Conservation (phyloP, 1,284 basidiomycete genomes). For the Anthracocystis walkeri region DNA sequence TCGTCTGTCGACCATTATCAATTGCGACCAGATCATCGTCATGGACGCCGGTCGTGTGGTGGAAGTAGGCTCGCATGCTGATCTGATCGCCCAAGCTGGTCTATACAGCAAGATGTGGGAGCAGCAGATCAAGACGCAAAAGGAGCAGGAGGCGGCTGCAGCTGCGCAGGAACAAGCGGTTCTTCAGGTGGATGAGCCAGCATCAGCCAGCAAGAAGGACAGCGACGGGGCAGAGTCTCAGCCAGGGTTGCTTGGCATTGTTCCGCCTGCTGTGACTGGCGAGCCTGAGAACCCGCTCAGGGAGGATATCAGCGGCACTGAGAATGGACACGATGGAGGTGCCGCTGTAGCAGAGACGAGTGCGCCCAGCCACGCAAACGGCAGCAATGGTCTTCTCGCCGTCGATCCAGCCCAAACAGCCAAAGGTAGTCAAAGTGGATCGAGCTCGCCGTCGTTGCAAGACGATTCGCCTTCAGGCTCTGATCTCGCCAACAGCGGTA, state of each 20-base stretch:
- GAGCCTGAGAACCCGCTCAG: slow-evolving; percentile 41
- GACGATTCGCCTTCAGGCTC: slow-evolving; percentile 40
- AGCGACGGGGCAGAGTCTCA: slow-evolving; percentile 7
- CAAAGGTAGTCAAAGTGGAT: slow-evolving; percentile 12
- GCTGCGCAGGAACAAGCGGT: slow-evolving; percentile 25
- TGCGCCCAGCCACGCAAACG: background rate
- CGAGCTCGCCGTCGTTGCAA: slow-evolving; percentile 35
- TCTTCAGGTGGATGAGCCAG: slow-evolving; percentile 9
- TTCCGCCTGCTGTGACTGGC: slow-evolving; percentile 43
- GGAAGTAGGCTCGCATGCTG: slow-evolving; percentile 64
- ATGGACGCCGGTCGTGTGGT: slow-evolving; percentile 58
- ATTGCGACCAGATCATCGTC: slow-evolving; percentile 65
- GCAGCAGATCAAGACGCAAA: slow-evolving; percentile 68
- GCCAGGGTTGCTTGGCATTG: slow-evolving; percentile 47
- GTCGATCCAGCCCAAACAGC: slow-evolving; percentile 5
- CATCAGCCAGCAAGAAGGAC: slow-evolving; percentile 6
- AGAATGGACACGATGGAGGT: background rate
- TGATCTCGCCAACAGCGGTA: slow-evolving; percentile 39
- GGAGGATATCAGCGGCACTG: background rate
- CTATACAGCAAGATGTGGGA: slow-evolving; percentile 64
- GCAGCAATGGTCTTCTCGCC: slow-evolving; percentile 15
- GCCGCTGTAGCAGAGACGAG: slow-evolving; percentile 19
- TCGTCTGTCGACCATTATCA: slow-evolving; percentile 68
- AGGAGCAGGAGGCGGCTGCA: slow-evolving; percentile 62
- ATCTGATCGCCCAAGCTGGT: slow-evolving; percentile 59